Evolutionary conservation across 139 green algal species (phyloP), one percentile per base, ranked within the genome.

Genomic region (Mesotaenium endlicherianum): DNA sequence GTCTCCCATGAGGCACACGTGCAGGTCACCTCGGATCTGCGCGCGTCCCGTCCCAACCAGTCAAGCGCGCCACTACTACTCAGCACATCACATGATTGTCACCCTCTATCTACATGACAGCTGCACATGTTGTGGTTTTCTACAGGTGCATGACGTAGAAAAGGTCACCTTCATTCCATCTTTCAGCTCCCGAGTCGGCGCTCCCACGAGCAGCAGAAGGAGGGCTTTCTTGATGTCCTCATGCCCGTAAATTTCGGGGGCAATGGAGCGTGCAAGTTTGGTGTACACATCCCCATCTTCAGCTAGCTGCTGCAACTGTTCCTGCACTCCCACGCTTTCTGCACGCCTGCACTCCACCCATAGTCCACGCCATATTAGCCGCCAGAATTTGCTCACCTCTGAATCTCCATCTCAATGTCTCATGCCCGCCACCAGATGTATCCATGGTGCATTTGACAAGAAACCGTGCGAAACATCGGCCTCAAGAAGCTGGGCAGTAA

Each of bases 1-100:
- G 86, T 99, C 96, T 31, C 96, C 96, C 96, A 99, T 99, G 44
- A 99, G 92, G 93, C 96, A 99, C 42, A 97, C 74, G 84, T 99
- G 96, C 47, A 98, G 91, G 90, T 99, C 95, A 0, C 96, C 96
- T 1, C 96, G 89, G 44, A 91, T 86, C 78, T 87, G 81, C 43
- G 31, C 39, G 2, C 50, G 5, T 72, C 11, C 60, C 41, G 5
- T 47, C 43, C 5, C 17, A 6, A 5, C 43, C 60, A 72, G 20
- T 26, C 26, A 20, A 64, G 20, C 20, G 26, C 20, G 20, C 26
- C 26, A 64, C 20, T 64, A 64, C 53, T 34, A 34, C 26, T 64
- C 53, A 64, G 26, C 53, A 64, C 11, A 40, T 72, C 6, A 72
- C 8, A 47, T 72, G 26, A 20, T 64, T 64, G 26, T 64, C 53